Percentiles rank a stretch among this genome's conserved stretches.
These are phyloP conservation scores for Raffaelea arxii DNA, from an alignment of 2,329 filamentous ascomycete genomes.

Conservation along the genomic window DNA sequence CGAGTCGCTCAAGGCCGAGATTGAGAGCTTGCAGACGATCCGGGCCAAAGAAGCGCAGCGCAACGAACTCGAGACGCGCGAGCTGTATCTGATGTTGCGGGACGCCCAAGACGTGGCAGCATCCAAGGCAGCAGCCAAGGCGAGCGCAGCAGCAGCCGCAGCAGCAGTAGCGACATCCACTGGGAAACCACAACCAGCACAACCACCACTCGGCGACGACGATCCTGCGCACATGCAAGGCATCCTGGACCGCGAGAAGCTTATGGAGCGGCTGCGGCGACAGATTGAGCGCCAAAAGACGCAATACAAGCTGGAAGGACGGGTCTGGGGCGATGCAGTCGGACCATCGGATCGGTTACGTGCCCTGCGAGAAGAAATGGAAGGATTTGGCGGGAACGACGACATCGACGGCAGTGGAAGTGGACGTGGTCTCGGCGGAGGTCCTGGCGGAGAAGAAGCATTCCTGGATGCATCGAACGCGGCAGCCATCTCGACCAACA, in stretches of 20 bases:
- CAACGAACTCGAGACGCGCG: constrained; percentile 90
- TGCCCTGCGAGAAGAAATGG: constrained; percentile 92
- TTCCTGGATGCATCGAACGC: neutral
- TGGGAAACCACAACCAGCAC: too few relatives aligned
- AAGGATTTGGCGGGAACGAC: constrained; percentile 39
- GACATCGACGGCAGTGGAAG: constrained; percentile 30
- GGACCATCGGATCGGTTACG: constrained; percentile 87
- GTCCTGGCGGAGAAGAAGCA: constrained; percentile 51
- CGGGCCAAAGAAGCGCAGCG: constrained; percentile 85
- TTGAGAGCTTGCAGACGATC: constrained; percentile 76
- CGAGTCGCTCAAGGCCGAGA: constrained; percentile 78
- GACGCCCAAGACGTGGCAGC: constrained; percentile 95
- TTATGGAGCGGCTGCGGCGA: constrained; percentile 90
- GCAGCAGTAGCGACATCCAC: constrained; percentile 14
- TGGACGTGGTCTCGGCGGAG: constrained; percentile 38
- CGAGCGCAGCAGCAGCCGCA: constrained; percentile 2
- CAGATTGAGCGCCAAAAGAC: constrained; percentile 96
- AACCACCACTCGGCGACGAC: constrained; percentile 48
- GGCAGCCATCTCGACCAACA: constrained; percentile 37
- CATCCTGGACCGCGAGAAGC: constrained; percentile 81
- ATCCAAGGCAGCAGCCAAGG: constrained; percentile 54
- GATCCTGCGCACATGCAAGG: constrained; percentile 77
- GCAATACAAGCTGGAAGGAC: constrained; percentile 92
- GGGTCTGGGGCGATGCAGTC: constrained; percentile 71
- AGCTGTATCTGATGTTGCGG: constrained; percentile 94